Percentiles rank a stretch among this genome's conserved stretches.
Evolutionary conservation across 2,329 filamentous ascomycete genomes (phyloP).

Genomic region (Diaporthe citriasiana): DNA sequence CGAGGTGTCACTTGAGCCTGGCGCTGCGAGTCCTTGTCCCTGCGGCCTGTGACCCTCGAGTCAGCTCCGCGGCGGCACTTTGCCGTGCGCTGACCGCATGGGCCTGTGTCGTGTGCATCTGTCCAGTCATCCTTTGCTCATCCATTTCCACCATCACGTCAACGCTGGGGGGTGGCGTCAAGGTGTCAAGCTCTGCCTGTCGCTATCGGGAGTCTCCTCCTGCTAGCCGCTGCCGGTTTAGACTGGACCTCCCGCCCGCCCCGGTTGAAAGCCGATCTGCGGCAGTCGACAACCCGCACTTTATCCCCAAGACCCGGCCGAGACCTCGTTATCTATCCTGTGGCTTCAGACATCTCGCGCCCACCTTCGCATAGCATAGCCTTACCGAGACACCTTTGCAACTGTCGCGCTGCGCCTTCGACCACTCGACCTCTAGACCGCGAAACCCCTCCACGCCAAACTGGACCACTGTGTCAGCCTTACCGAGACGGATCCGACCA

Average conservation of each 20-base stretch:
- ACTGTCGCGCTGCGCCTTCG: not conserved
- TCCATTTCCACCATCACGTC: conserved; percentile 37
- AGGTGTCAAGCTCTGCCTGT: conserved; percentile 19
- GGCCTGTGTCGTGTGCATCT: conserved; percentile 16
- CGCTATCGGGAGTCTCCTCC: conserved; percentile 17
- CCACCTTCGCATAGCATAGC: not conserved
- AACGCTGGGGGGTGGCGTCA: conserved; percentile 36
- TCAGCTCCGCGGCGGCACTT: conserved; percentile 14
- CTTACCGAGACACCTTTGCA: not conserved
- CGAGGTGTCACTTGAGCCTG: conserved; percentile 26
- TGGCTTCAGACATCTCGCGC: conserved; percentile 3
- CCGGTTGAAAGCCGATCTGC: conserved; percentile 32
- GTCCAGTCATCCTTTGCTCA: conserved; percentile 20
- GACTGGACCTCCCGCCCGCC: conserved; percentile 7
- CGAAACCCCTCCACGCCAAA: not conserved
- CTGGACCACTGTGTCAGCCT: not conserved
- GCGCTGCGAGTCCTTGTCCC: conserved; percentile 14
- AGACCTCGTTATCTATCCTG: not conserved
- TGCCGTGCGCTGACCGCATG: conserved; percentile 26
- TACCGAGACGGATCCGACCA: not conserved
- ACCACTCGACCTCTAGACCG: not conserved
- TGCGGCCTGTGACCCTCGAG: conserved; percentile 2
- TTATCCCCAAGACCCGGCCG: conserved; percentile 6
- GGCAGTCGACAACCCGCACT: conserved; percentile 19
- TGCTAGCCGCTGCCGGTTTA: conserved; percentile 38